Evolutionary conservation across 352 stramenopile genomes (phyloP), one percentile per base, ranked within the genome.

Genomic region (Pythium biforme): DNA sequence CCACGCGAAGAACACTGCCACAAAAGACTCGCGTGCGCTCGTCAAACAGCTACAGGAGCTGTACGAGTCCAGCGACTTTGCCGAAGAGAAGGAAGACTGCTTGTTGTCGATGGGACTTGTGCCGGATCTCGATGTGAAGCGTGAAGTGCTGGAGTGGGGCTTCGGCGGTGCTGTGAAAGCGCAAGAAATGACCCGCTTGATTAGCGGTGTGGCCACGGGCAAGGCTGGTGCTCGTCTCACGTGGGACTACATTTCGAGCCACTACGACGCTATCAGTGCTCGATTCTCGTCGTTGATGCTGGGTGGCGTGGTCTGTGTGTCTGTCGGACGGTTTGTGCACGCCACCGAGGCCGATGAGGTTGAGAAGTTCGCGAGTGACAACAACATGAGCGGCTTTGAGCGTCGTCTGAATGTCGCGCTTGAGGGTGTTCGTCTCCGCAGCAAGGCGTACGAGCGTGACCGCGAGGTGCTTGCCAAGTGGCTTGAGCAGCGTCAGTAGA

Each of bases 81-180:
- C 70, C 0, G 82, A 94, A 55, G 74, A 93, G 64, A 86, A 86
- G 33, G 67, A 70, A 15, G 79, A 90, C 63, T 89, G 74, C 43
- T 58, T 94, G 37, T 23, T 57, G 15, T 76, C 76, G 3, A 76
- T 95, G 47, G 83, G 83, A 9, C 73, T 59, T 27, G 72, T 89
- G 14, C 70, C 75, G 22, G 59, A 75, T 45, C 54, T 69, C 22
- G 40, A 59, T 14, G 37, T 74, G 7, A 86, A 94, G 63, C 69
- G 68, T 33, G 73, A 86, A 49, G 77, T 89, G 14, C 73, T 96
- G n/a, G 76, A 92, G 48, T 96, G 83, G 79, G 74, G 79, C 2
- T 56, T 96, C 14, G 76, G 77, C 31, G 60, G 60, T 23, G 43
- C 43, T 39, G 80, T 93, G 11, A 80, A 83, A 0, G 70, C 73